These are phyloP conservation scores for Naganishia vishniacii DNA, from an alignment of 768 basidiomycete species.

Conservation along the genomic window DNA sequence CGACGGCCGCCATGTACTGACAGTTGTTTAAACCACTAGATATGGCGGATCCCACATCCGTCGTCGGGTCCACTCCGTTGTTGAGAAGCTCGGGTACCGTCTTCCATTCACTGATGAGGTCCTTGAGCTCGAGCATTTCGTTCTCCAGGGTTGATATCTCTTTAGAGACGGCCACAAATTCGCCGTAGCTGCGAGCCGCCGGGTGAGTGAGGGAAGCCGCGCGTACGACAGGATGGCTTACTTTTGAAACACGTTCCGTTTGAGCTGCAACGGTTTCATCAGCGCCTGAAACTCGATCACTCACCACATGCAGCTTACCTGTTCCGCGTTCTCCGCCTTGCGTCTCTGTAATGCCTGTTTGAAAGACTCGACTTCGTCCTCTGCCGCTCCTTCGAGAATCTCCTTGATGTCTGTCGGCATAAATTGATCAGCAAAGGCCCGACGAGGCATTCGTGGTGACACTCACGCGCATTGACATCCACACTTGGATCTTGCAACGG, in stretches of 20 bases:
- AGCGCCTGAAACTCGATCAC: slow-evolving; percentile 52
- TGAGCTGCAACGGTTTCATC: slow-evolving; percentile 71
- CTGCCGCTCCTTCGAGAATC: slow-evolving; percentile 46
- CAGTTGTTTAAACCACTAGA: not conserved
- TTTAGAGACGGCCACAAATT: slow-evolving; percentile 93
- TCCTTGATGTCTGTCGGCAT: slow-evolving; percentile 36
- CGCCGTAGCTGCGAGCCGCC: slow-evolving; percentile 68
- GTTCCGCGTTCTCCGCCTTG: slow-evolving; percentile 76
- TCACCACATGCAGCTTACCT: slow-evolving; percentile 50
- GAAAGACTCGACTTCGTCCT: slow-evolving; percentile 48
- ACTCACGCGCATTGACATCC: slow-evolving; percentile 82
- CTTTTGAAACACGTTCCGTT: slow-evolving; percentile 94
- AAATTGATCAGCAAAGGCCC: not conserved
- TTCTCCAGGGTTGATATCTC: slow-evolving; percentile 94
- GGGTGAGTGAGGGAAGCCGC: not conserved
- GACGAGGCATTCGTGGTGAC: not conserved
- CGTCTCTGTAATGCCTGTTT: slow-evolving; percentile 56
- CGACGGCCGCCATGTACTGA: not conserved
- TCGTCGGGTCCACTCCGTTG: slow-evolving; percentile 11
- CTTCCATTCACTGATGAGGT: slow-evolving; percentile 89
- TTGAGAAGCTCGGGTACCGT: slow-evolving; percentile 79
- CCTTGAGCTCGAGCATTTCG: slow-evolving; percentile 95
- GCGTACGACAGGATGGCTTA: slow-evolving; percentile 41
- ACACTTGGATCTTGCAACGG: slow-evolving; percentile 72
- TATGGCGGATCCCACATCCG: not conserved